Base-by-base conservation (phyloP, 2,329 filamentous ascomycete species). In the Xylaria sp. region DNA sequence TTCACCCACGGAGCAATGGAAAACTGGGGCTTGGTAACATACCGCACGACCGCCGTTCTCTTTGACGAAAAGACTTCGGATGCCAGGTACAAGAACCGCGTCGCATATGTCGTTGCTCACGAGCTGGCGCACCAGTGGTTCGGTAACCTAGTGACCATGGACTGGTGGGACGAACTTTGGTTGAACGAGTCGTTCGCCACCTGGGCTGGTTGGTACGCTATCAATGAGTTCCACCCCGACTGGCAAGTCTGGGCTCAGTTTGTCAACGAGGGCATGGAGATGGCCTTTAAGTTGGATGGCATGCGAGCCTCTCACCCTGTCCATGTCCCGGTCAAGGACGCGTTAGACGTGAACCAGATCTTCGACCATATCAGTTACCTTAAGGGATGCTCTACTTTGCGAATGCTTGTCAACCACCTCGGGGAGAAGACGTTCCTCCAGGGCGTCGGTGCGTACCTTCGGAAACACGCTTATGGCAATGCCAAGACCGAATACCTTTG, bases 221-320 rank as follows among this genome's bases (percentile, higher is more conserved):
- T 92, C 54, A 91, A 97, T 69, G 84, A 95, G 69, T 85, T 97
- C 50, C 91, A 97, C 73, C 94, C 94, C 2, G 93, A 97, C 63
- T 97, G 94, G 93, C 88, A 97, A 66, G 89, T 97, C 26, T 99
- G 94, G 94, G 88, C 90, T 54, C 92, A 97, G 76, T 99, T 97
- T 75, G 91, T 97, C 66, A 91, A 91, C 75, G 94, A 97, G 78
- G 90, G 89, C 66, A 90, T 96, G 78, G 91, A 96, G 81, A 86
- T 86, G 78, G 93, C 93, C 52, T 95, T 97, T 73, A 83, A 87
- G 62, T 85, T 99, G 24, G 94, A 99, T 69, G 87, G 90, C 42
- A 85, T 99, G 62, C 89, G 94, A 43, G 90, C 91, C 39, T 96
- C 92, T 45, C 94, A 99, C 72, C 90, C 94, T 7, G 97, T 99